Evolutionary conservation across 345 rosid species (phyloP).

Genomic region (Erodium maritimum): DNA sequence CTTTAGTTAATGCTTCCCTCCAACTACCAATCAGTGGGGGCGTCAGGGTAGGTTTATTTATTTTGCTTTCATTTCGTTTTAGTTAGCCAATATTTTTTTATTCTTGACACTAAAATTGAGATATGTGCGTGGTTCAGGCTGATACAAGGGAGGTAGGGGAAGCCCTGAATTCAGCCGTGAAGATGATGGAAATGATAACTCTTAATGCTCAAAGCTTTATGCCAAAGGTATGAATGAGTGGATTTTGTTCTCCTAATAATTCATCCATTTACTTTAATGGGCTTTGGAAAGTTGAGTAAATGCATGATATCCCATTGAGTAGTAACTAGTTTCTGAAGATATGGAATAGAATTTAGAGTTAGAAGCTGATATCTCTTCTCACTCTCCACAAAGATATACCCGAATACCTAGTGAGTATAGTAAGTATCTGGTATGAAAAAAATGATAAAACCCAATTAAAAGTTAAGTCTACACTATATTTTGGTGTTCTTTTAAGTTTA

Average conservation of each 20-base stretch:
- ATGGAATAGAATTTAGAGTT: background rate
- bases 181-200: conserved; percentile 46
- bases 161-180: conserved; percentile 41
- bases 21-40: conserved; percentile 52
- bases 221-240: conserved; percentile 38
- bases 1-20: conserved; percentile 43
- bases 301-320: background rate
- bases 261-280: background rate
- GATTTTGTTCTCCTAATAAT: background rate
- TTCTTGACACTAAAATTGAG: background rate
- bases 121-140: conserved; percentile 25
- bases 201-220: conserved; percentile 30
- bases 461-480: background rate
- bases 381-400: background rate
- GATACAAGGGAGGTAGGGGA: conserved; percentile 51
- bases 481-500: background rate
- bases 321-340: background rate
- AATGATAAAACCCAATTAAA: no score
- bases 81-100: background rate
- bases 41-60: conserved; percentile 28
- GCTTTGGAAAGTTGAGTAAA: no score
- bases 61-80: background rate
- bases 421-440: no score
- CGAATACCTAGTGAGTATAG: no score
- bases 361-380: no score